These are phyloP conservation scores for Skeletonema potamos DNA, from an alignment of 108 stramenopile genomes.

Conservation along the genomic window DNA sequence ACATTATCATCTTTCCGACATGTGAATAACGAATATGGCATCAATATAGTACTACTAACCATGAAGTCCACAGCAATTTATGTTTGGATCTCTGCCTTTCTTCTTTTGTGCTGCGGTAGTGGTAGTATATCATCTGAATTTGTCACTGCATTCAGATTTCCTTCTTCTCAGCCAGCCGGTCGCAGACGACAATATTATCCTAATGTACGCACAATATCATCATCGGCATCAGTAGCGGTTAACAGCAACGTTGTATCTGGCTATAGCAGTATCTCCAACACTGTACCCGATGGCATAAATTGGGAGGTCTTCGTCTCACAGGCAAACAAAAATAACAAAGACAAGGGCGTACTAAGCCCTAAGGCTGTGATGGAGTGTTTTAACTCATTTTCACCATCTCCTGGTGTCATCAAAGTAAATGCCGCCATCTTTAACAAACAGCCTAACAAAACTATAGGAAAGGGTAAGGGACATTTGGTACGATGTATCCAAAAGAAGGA, in stretches of 20 bases:
- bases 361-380: slow-evolving; percentile 61
- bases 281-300: neutral
- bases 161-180: neutral
- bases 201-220: neutral
- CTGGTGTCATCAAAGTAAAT: slow-evolving; percentile 41
- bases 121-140: neutral
- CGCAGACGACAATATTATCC: neutral
- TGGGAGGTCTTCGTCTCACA: slow-evolving; percentile 85
- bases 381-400: slow-evolving; percentile 57
- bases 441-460: slow-evolving; percentile 23
- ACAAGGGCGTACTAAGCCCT: slow-evolving; percentile 57
- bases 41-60: too few species aligned
- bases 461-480: slow-evolving; percentile 60
- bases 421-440: slow-evolving; percentile 59
- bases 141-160: neutral
- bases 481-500: slow-evolving; percentile 56
- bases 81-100: neutral
- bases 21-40: too few species aligned
- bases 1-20: too few species aligned
- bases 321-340: slow-evolving; percentile 57
- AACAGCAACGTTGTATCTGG: neutral
- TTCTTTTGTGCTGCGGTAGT: neutral
- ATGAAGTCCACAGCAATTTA: neutral
- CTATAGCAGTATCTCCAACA: neutral
- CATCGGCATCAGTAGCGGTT: neutral